Base-by-base conservation (phyloP, 768 basidiomycete genomes). In the Porpolomopsis calyptriformis region DNA sequence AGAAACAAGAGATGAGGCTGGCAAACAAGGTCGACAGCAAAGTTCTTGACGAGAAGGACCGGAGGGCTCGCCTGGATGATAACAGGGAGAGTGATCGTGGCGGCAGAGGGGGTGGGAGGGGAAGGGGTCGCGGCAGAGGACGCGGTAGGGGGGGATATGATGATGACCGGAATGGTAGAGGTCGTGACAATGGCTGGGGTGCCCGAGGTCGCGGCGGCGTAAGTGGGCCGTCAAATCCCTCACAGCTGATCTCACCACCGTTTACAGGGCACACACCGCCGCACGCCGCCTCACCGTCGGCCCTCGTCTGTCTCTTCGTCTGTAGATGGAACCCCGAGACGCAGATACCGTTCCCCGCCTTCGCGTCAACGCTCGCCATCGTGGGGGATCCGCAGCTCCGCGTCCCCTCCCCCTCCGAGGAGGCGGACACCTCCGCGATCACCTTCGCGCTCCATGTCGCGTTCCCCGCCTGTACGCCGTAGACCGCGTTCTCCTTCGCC, bases 1-100 rank as follows among this genome's bases (percentile, higher is more conserved):
- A 94, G 66, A 96, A 96, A 61, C 78, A 78, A 55, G 91, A 94
- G 60, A 80, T 94, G 76, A 72, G 85, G n/a, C 72, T 70, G 47
- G 78, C 76, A 18, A 68, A 74, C 39, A 76, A 78, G 49, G 73
- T 66, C 27, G 84, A 88, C 54, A 70, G 70, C 4, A 70, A 77
- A 16, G 76, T 78, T 2, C 68, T 87, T 46, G 78, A 80, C 36
- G 82, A 87, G 55, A 70, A 82, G 43, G 83, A 85, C 56, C 73
- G 85, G 46, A 68, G 86, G 20, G 67, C 70, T 38, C 71, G 79
- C 35, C 63, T 88, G 19, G 80, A 86, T 50, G 83, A 86, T 49
- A 71, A 85, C 9, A 68, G 82, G 35, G 78, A 78, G 20, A 66
- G 66, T n/a, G 82, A 79, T 42, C 67, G 77, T 39, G 70, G 69